A percentile compares a stretch with the other conserved stretches of the same genome.
These are phyloP conservation scores for Floccularia luteovirens DNA, from an alignment of 768 basidiomycete genomes.

Conservation along the genomic window DNA sequence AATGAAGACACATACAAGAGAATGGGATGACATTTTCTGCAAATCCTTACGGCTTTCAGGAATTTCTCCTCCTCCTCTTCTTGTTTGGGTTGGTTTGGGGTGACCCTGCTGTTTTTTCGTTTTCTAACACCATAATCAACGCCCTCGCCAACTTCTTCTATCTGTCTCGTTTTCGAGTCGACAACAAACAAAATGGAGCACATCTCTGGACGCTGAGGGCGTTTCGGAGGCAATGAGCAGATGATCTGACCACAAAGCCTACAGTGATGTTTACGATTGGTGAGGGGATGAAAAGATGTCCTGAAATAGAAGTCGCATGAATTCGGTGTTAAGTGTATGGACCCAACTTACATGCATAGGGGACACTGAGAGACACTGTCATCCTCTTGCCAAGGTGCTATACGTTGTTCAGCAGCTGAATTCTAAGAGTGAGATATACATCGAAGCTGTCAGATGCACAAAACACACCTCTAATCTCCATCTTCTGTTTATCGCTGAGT, in stretches of 20 bases:
- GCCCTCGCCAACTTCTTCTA: slow-evolving; percentile 81
- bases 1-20: slow-evolving; percentile 56
- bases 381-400: slow-evolving; percentile 95
- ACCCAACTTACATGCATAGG: slow-evolving; percentile 61
- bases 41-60: slow-evolving; percentile 83
- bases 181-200: slow-evolving; percentile 85
- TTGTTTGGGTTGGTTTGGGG: slow-evolving; percentile 23
- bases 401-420: slow-evolving; percentile 76
- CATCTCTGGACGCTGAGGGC: slow-evolving; percentile 51
- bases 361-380: slow-evolving; percentile 70
- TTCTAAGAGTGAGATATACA: slow-evolving; percentile 5
- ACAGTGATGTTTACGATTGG: slow-evolving; percentile 95
- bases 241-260: slow-evolving; percentile 89
- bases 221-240: slow-evolving; percentile 80
- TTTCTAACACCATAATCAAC: slow-evolving; percentile 76
- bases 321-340: background rate
- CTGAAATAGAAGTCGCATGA: slow-evolving; percentile 16
- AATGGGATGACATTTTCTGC: slow-evolving; percentile 72
- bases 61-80: slow-evolving; percentile 72
- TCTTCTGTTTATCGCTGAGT: slow-evolving; percentile 38
- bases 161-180: slow-evolving; percentile 66
- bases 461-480: slow-evolving; percentile 58
- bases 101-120: slow-evolving; percentile 23
- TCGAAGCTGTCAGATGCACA: background rate
- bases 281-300: slow-evolving; percentile 78